Evolutionary conservation across 1,139 yeast species (phyloP).

Genomic region (Nadsonia commutata): DNA sequence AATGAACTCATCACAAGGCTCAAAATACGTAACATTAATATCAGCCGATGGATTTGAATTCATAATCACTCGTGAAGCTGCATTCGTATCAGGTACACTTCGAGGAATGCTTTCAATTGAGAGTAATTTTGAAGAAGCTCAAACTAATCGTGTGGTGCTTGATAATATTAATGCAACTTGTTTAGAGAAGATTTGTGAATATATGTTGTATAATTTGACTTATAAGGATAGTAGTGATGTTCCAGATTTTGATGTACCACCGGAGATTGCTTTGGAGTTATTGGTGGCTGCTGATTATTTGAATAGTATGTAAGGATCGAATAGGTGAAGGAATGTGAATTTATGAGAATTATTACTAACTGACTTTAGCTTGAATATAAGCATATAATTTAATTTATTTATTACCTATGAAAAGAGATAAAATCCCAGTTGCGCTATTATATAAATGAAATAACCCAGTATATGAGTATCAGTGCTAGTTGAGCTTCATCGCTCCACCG

Average conservation of each 20-base stretch:
- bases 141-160: constrained; percentile 33
- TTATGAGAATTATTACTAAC: too few species aligned
- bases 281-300: constrained; percentile 84
- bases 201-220: constrained; percentile 60
- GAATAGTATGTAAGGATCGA: constrained; percentile 44
- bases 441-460: too few species aligned
- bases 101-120: constrained; percentile 43
- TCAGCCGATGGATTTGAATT: constrained; percentile 63
- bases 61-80: constrained; percentile 59
- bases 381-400: too few species aligned
- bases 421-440: too few species aligned
- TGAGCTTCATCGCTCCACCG: too few species aligned
- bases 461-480: too few species aligned
- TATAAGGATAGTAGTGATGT: constrained; percentile 50
- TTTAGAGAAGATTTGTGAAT: constrained; percentile 72
- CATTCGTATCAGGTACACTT: constrained; percentile 69
- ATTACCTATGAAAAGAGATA: too few species aligned
- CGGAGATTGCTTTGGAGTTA: constrained; percentile 83
- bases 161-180: constrained; percentile 58
- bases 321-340: too few species aligned
- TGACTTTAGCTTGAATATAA: too few species aligned
- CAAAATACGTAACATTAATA: constrained; percentile 46
- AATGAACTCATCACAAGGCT: too few species aligned
- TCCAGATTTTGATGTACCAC: constrained; percentile 82
- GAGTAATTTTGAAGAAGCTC: constrained; percentile 35